These are phyloP conservation scores for Passalora sequoiae DNA, from an alignment of 2,329 filamentous ascomycete species.

Conservation along the genomic window DNA sequence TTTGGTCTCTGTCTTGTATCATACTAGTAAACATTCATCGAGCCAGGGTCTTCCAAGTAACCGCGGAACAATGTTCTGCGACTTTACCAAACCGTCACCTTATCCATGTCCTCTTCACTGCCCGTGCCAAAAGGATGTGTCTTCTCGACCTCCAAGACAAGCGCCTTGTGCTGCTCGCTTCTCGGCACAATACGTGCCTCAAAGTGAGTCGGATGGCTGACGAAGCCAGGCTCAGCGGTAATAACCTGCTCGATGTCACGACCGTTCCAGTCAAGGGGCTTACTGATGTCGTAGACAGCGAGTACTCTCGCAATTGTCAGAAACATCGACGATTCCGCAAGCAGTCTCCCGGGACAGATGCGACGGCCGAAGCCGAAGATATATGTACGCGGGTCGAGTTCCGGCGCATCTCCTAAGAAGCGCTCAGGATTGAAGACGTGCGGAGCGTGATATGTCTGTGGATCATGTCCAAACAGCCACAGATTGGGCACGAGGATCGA, in stretches of 20 bases:
- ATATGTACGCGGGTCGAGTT: constrained; percentile 17
- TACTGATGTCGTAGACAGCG: constrained; percentile 14
- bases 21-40: no score
- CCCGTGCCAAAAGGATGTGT: constrained; percentile 12
- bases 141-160: constrained; percentile 14
- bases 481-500: constrained; percentile 37
- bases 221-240: constrained; percentile 13
- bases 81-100: not conserved
- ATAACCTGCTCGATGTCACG: constrained; percentile 5
- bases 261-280: constrained; percentile 10
- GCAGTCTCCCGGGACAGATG: constrained; percentile 18
- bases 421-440: not conserved
- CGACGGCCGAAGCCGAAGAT: constrained; percentile 22
- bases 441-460: not conserved
- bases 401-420: constrained; percentile 10
- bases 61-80: no score
- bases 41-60: no score
- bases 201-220: constrained; percentile 17
- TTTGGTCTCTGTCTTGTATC: no score
- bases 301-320: constrained; percentile 13
- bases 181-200: constrained; percentile 11
- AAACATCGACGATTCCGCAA: constrained; percentile 17
- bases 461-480: no score
- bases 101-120: constrained; percentile 13
- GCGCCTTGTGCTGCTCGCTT: constrained; percentile 7